Evolutionary conservation across 306 rosid genomes (phyloP), one percentile per base, ranked within the genome.

Genomic region (Calophaca sinica): DNA sequence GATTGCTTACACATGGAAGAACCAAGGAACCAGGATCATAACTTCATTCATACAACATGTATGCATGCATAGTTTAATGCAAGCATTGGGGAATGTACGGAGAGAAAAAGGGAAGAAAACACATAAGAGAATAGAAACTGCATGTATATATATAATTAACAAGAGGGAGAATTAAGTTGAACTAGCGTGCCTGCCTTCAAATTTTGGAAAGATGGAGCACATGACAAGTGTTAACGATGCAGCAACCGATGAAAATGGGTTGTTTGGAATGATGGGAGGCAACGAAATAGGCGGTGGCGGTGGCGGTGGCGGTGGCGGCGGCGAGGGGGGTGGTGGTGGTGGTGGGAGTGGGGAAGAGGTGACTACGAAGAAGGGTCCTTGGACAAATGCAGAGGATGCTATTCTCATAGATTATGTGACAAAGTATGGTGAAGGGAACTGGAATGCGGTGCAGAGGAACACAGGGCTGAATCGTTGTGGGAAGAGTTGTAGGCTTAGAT

Each of bases 401-500:
- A 72, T 91, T 81, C 82, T 91, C 5, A 76, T 88, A 6, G 96
- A 91, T 41, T 94, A 91, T 62, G 97, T 94, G 70, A 85, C 87
- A 57, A 89, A 86, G n/a, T 87, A 89, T 4, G 97, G 98, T 7
- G 96, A 91, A 76, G 97, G 98, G 12, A 91, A 94, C 60, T 94
- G 98, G 98, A 94, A 91, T 45, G 83, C 91, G 0, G 96, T 89
- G 62, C 91, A 87, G 78, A 84, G 77, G 69, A 90, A 91, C 14
- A 82, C 96, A 2, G 89, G 94, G 29, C 76, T 94, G 58, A 85
- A 85, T 53, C 85, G 98, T 5, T 94, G 98, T 13, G 98, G 98
- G 1, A 94, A 94, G 72, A 94, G 98, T 80, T 94, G 98, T 50
- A 74, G 98, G 58, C 97, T 94, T 29, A 86, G 98, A 6, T 94